Conservation (phyloP, 345 rosid genomes). For the Brassica rapa region DNA sequence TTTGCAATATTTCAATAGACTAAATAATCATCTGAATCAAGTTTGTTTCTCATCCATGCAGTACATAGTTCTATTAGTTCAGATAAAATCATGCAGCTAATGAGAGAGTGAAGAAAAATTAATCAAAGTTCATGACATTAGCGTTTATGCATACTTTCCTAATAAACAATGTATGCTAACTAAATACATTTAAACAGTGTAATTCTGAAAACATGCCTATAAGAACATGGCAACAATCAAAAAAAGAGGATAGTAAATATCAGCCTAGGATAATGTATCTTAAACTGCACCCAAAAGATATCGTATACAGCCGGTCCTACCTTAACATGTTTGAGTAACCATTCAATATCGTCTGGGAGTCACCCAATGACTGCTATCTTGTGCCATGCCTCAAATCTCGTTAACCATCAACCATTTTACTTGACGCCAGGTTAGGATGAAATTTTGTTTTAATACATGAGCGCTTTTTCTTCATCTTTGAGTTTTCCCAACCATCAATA, state of each 20-base stretch:
- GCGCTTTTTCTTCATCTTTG: slow-evolving; percentile 88
- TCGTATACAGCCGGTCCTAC: slow-evolving; percentile 41
- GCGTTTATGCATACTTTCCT: slow-evolving; percentile 1
- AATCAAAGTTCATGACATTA: slow-evolving; percentile 3
- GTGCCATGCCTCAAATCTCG: slow-evolving; percentile 76
- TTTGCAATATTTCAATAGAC: slow-evolving; percentile 5
- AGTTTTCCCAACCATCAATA: slow-evolving; percentile 89
- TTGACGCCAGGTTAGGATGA: slow-evolving; percentile 51
- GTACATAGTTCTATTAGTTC: slow-evolving; percentile 17
- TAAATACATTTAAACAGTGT: neutral
- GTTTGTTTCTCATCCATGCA: slow-evolving; percentile 15
- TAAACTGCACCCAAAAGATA: slow-evolving; percentile 22
- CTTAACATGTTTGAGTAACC: slow-evolving; percentile 76
- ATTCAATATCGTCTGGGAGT: slow-evolving; percentile 64
- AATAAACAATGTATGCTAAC: slow-evolving; percentile 19
- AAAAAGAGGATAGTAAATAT: slow-evolving; percentile 3
- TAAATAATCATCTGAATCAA: neutral
- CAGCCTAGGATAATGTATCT: slow-evolving; percentile 3
- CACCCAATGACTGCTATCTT: slow-evolving; percentile 57
- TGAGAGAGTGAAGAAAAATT: neutral
- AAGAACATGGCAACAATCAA: slow-evolving; percentile 20
- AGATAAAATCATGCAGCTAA: slow-evolving; percentile 18
- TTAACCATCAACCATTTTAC: slow-evolving; percentile 63
- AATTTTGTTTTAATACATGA: slow-evolving; percentile 74
- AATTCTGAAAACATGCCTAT: neutral